Percentiles rank a stretch among this genome's conserved stretches.
phyloP scores from a whole-genome alignment of 148 eudicot genomes.

The Agrostemma githago region DNA sequence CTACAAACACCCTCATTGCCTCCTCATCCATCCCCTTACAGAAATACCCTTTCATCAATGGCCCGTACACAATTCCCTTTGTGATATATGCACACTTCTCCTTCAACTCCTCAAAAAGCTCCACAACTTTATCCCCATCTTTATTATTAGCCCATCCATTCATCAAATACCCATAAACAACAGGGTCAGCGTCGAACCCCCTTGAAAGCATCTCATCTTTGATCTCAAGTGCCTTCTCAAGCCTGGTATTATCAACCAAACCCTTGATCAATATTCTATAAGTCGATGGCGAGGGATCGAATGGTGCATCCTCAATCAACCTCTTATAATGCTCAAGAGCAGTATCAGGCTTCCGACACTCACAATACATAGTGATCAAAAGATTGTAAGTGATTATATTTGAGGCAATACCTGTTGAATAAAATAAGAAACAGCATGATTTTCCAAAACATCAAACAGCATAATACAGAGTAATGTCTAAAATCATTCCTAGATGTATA shows the following conservation, averaged over 20 bases:
- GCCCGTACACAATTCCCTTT: constrained; percentile 69
- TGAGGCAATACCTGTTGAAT: constrained; percentile 9
- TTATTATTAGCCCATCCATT: constrained; percentile 49
- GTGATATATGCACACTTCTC: constrained; percentile 52
- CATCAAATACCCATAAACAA: constrained; percentile 73
- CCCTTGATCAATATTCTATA: constrained; percentile 68
- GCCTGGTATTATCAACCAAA: constrained; percentile 53
- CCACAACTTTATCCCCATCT: constrained; percentile 56
- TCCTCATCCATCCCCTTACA: constrained; percentile 70
- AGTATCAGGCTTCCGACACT: too few species aligned
- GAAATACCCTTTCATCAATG: constrained; percentile 74
- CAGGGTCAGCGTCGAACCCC: constrained; percentile 53
- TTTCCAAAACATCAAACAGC: neutral
- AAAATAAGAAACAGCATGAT: neutral
- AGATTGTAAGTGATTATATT: too few species aligned
- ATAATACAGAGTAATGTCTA: neutral
- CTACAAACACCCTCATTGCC: constrained; percentile 63
- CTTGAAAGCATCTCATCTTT: constrained; percentile 73
- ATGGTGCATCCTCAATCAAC: constrained; percentile 73
- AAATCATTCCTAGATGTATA: too few species aligned
- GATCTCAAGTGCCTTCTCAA: constrained; percentile 70
- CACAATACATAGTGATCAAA: too few species aligned
- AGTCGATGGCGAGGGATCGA: constrained; percentile 65
- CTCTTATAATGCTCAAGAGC: constrained; percentile 70
- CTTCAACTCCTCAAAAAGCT: constrained; percentile 69